Conservation (phyloP, 192 early-diverging fungal genomes). For the Coemansia sp. region DNA sequence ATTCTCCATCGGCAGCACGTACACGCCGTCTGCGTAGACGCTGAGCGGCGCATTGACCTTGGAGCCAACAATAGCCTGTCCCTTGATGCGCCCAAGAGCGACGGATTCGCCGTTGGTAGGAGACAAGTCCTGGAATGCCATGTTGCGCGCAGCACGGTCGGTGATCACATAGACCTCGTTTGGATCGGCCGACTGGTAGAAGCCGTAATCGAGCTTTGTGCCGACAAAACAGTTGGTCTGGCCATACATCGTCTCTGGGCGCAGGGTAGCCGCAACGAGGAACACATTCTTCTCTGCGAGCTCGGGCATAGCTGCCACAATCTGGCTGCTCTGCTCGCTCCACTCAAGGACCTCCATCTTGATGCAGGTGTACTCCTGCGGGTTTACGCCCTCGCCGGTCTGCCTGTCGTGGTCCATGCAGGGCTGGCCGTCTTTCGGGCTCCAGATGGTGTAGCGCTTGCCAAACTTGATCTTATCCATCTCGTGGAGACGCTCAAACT, state of each 20-base stretch:
- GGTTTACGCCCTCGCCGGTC: constrained; percentile 89
- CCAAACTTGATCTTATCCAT: constrained; percentile 91
- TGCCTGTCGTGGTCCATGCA: constrained; percentile 99
- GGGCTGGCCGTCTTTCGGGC: constrained; percentile 89
- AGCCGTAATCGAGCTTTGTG: constrained; percentile 85
- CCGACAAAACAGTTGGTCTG: constrained; percentile 99
- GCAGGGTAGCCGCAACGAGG: constrained; percentile 92
- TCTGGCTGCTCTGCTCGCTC: constrained; percentile 51
- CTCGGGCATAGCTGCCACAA: constrained; percentile 50
- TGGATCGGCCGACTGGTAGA: constrained; percentile 72
- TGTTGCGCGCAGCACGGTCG: constrained; percentile 93
- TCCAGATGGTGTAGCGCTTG: constrained; percentile 96
- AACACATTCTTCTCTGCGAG: constrained; percentile 78
- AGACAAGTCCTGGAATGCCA: constrained; percentile 92
- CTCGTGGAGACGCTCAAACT: constrained; percentile 85
- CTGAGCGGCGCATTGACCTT: constrained; percentile 88
- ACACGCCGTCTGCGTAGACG: constrained; percentile 71
- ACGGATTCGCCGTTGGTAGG: constrained; percentile 63
- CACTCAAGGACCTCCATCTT: constrained; percentile 85
- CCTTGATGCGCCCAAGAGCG: constrained; percentile 75
- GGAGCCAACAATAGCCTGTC: constrained; percentile 81
- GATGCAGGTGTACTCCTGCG: constrained; percentile 95
- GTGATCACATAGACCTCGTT: constrained; percentile 87
- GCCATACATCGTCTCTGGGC: constrained; percentile 99
- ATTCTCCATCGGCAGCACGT: constrained; percentile 96